Base-by-base conservation (phyloP, 805 yeast species). In the Myxozyma udenii region DNA sequence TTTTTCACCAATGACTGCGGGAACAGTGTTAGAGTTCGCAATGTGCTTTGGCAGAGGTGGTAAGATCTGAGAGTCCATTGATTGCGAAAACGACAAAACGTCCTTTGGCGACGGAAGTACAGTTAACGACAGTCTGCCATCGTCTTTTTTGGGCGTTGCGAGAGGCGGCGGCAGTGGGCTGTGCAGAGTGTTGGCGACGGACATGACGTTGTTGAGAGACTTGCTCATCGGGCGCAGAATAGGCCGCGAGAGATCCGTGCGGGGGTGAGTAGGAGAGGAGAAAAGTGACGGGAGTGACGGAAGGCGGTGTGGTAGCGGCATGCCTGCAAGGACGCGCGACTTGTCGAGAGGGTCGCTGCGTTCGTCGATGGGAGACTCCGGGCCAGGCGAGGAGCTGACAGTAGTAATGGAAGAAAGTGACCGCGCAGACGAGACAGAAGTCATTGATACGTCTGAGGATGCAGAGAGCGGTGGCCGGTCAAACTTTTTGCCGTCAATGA, bases 361-460 rank as follows among this genome's bases (percentile, higher is more conserved):
- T 9, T 5, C n/a, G 45, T 14, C 9, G 47, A n/a, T 28, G 9
- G 41, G 41, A 33, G 41, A 40, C 39, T 41, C 46, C 23, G 52
- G 52, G 3, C 30, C 47, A 24, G 48, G 52, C 5, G 45, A 39
- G 18, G 50, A 40, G 9, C 12, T 9, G 14, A 28, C 14, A 14
- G 33, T 28, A 14, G 24, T 19, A 16, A 7, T 14, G 36, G 51
- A 11, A 16, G 32, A 18, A 6, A 28, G 14, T 16, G 18, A n/a
- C 6, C 37, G 24, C 4, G 50, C 46, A 67, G 61, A 25, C 62
- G 61, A 19, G 61, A 53, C 21, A 60, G 61, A 37, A 57, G 63
- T 24, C 63, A 37, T 19, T 57, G 48, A 30, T 44, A 16, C 22
- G 44, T 14, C 37, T 7, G 46, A 37, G 21, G 36, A 9, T 4